These are phyloP conservation scores for Codiaeum variegatum DNA, from an alignment of 441 rosid species.

Conservation along the genomic window DNA sequence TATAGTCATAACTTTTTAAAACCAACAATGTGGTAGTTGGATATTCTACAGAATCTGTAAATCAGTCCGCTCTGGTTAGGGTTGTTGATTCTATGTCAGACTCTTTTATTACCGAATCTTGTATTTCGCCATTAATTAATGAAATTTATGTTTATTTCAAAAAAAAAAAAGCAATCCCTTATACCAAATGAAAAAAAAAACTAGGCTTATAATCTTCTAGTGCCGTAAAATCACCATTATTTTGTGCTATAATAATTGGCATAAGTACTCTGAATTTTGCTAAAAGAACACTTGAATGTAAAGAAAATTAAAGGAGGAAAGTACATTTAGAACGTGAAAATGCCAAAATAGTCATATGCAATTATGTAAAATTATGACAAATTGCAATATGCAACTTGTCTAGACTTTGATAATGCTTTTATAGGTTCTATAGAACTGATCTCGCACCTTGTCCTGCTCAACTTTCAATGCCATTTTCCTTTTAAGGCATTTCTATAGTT, in stretches of 20 bases:
- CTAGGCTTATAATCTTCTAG: no score
- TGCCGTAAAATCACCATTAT: conserved; percentile 49
- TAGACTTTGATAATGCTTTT: conserved; percentile 58
- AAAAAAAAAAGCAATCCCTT: no score
- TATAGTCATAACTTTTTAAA: no score
- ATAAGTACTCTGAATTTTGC: conserved; percentile 79
- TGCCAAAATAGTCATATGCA: not conserved
- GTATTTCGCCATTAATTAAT: no score
- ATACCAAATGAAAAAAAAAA: no score
- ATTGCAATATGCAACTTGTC: conserved; percentile 48
- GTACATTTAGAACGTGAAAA: conserved; percentile 11
- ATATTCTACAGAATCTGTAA: no score
- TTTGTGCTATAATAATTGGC: conserved; percentile 61
- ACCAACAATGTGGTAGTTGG: no score
- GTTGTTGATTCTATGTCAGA: no score
- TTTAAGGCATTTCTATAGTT: conserved; percentile 91
- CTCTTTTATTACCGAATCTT: no score
- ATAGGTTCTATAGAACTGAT: conserved; percentile 56
- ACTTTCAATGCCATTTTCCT: conserved; percentile 70
- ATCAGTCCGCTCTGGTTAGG: no score
- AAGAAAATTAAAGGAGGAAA: conserved; percentile 14
- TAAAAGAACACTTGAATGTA: conserved; percentile 73
- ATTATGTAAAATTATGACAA: not conserved
- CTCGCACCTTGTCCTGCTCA: conserved; percentile 58
- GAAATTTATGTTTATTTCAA: no score